Conservation (phyloP, 106 monocot species). For the Platanthera zijinensis region DNA sequence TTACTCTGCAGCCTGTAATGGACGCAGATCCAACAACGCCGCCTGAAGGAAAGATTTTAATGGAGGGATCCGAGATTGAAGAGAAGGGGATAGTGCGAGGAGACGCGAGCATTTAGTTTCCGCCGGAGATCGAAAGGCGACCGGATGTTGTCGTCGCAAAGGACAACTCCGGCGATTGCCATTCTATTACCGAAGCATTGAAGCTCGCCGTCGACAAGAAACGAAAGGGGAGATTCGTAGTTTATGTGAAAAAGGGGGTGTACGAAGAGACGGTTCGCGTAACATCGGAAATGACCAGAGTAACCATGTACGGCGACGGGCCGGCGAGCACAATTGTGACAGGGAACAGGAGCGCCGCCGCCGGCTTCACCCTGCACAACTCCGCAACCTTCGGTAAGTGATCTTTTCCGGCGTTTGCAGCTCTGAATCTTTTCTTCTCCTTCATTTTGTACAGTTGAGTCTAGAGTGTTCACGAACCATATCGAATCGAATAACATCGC, state of each 20-base stretch:
- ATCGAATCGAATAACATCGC: no score
- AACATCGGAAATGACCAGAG: neutral
- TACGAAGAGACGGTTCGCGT: neutral
- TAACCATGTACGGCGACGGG: conserved; percentile 3
- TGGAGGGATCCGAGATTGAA: no score
- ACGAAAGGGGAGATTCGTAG: neutral
- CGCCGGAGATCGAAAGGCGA: no score
- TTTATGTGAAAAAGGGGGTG: neutral
- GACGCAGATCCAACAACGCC: no score
- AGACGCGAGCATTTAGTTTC: no score
- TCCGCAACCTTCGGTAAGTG: neutral
- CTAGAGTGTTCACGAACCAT: no score
- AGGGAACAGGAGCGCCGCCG: neutral
- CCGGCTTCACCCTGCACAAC: neutral
- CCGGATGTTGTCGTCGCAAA: no score
- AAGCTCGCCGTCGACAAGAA: neutral
- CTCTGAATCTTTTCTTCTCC: neutral
- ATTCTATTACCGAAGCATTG: no score
- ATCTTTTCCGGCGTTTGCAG: neutral
- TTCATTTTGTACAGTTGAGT: neutral
- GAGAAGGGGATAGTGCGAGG: no score
- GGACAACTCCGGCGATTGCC: no score
- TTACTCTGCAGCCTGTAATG: no score
- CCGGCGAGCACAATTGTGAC: neutral
- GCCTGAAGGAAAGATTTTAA: no score